A percentile compares a stretch with the other conserved stretches of the same genome.
Conservation (phyloP, 129 eudicot species). For the Apium graveolens region DNA sequence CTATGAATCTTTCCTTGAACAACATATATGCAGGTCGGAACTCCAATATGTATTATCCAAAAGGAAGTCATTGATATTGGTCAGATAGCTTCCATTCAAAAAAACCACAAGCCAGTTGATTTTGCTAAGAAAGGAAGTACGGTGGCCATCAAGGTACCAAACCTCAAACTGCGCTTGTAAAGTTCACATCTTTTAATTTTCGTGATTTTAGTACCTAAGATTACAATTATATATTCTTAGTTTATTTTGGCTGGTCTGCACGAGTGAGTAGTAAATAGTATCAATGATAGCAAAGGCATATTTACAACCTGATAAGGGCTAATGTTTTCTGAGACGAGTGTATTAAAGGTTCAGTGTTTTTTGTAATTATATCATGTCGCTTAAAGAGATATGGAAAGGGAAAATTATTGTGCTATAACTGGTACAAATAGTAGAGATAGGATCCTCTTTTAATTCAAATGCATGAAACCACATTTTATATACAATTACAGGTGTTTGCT, state of each 20-base stretch:
- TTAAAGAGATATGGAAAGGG: too few relatives aligned
- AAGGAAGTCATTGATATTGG: slow-evolving; percentile 81
- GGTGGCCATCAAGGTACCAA: slow-evolving; percentile 87
- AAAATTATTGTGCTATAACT: too few relatives aligned
- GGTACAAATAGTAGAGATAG: too few relatives aligned
- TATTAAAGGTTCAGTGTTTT: neutral
- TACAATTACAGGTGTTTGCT: too few relatives aligned
- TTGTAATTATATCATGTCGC: too few relatives aligned
- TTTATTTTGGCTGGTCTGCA: neutral
- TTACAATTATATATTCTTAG: neutral
- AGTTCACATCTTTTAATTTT: neutral
- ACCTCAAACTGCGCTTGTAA: neutral
- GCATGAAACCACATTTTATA: too few relatives aligned
- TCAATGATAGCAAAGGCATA: neutral
- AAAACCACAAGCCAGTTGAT: slow-evolving; percentile 86
- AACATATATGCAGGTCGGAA: slow-evolving; percentile 52
- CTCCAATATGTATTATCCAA: slow-evolving; percentile 83
- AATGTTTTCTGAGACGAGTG: neutral
- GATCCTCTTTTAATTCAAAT: too few relatives aligned
- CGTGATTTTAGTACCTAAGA: neutral
- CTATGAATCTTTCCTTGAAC: neutral
- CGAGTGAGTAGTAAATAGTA: neutral
- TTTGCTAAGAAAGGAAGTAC: slow-evolving; percentile 84
- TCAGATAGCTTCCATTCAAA: slow-evolving; percentile 81
- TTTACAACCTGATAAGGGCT: neutral